Percentiles rank a stretch among this genome's conserved stretches.
phyloP scores from a whole-genome alignment of 2,329 filamentous ascomycete genomes.

The Sarocladium brachiariae region DNA sequence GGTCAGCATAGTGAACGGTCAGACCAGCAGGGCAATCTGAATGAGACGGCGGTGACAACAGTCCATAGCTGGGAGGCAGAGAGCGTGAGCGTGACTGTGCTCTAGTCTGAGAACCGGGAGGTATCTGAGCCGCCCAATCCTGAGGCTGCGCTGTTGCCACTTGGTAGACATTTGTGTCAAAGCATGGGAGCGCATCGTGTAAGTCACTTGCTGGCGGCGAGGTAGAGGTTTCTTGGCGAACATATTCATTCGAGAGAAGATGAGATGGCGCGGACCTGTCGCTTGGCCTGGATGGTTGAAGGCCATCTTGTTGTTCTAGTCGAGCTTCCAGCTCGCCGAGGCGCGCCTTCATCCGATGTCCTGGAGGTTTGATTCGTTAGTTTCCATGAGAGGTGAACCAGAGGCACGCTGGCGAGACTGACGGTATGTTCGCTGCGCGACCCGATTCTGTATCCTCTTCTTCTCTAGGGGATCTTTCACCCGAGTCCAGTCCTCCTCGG shows the following conservation, averaged over 20 bases:
- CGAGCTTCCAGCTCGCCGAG: conserved; percentile 24
- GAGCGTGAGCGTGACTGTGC: not conserved
- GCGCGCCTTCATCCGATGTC: conserved; percentile 25
- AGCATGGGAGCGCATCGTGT: not conserved
- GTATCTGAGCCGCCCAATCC: not conserved
- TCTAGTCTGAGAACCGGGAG: not conserved
- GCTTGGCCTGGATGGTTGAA: conserved; percentile 2
- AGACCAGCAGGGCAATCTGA: not conserved
- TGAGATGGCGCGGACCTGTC: not conserved
- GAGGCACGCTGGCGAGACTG: conserved; percentile 1
- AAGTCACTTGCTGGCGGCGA: not conserved
- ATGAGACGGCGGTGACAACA: conserved; percentile 4
- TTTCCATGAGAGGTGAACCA: not conserved
- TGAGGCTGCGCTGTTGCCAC: not conserved
- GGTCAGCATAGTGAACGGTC: not conserved
- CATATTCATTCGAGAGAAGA: conserved; percentile 26
- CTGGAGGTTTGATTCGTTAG: conserved; percentile 13
- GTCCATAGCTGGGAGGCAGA: not conserved
- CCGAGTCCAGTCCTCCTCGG: conserved; percentile 23
- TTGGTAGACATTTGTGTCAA: conserved; percentile 1
- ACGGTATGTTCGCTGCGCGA: conserved; percentile 26
- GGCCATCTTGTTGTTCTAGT: conserved; percentile 21
- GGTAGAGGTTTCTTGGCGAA: not conserved
- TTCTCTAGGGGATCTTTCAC: conserved; percentile 24
- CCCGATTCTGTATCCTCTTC: conserved; percentile 25